phyloP scores from a whole-genome alignment of 441 rosid species.

The Euphorbia corollata region DNA sequence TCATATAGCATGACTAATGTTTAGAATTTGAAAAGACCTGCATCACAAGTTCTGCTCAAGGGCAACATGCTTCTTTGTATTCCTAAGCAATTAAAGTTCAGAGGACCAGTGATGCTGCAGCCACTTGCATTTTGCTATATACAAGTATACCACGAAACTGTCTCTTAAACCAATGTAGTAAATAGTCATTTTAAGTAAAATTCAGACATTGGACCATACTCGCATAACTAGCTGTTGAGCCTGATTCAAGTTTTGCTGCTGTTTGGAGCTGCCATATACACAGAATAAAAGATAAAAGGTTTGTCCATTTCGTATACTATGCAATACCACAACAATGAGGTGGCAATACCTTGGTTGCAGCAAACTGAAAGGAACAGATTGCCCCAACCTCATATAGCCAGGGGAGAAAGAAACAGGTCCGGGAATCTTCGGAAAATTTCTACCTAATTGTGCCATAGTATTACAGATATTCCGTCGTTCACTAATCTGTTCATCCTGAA shows the following conservation, averaged over 20 bases:
- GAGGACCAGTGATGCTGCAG: slow-evolving; percentile 10
- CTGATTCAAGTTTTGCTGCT: slow-evolving; percentile 12
- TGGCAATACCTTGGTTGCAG: neutral
- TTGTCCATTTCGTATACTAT: neutral
- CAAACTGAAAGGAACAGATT: neutral
- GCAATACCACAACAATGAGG: neutral
- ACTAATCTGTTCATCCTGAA: slow-evolving; percentile 19
- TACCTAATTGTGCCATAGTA: neutral
- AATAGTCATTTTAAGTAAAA: neutral
- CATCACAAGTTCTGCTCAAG: slow-evolving; percentile 1
- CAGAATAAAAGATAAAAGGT: neutral
- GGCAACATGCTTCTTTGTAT: slow-evolving; percentile 16
- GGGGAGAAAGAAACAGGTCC: slow-evolving; percentile 14
- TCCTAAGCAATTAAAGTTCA: slow-evolving; percentile 12
- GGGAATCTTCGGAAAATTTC: slow-evolving; percentile 18
- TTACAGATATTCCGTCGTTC: slow-evolving; percentile 12
- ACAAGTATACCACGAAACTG: neutral
- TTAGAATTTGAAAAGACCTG: slow-evolving; percentile 16
- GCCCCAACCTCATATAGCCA: slow-evolving; percentile 9
- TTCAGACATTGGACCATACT: slow-evolving; percentile 3
- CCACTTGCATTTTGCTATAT: slow-evolving; percentile 9
- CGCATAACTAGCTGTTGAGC: neutral
- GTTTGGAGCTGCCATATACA: slow-evolving; percentile 24
- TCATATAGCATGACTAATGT: neutral
- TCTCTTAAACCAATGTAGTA: neutral